Evolutionary conservation across 495 filamentous ascomycete genomes (phyloP).

Genomic region (Glarea lozoyensis): DNA sequence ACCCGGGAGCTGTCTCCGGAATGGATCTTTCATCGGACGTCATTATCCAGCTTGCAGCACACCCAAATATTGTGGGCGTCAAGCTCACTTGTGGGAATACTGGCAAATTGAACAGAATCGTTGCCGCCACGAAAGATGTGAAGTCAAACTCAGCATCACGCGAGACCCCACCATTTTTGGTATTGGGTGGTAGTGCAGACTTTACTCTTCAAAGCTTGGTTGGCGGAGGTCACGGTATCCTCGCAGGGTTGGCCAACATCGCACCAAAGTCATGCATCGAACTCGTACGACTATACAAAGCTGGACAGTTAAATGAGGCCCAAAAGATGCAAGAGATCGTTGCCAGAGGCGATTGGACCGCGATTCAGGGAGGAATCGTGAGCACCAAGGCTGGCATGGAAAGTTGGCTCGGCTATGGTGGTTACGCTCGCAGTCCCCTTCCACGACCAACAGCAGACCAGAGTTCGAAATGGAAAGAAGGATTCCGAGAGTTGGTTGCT

Average conservation of each 20-base stretch:
- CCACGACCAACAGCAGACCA: constrained; percentile 56
- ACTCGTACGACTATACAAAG: constrained; percentile 60
- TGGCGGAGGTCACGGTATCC: constrained; percentile 78
- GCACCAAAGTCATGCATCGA: constrained; percentile 68
- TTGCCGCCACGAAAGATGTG: constrained; percentile 45
- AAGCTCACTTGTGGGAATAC: constrained; percentile 95
- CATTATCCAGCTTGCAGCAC: constrained; percentile 62
- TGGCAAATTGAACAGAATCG: constrained; percentile 78
- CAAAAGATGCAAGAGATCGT: constrained; percentile 70
- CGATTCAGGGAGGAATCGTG: constrained; percentile 78
- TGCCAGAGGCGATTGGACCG: constrained; percentile 77
- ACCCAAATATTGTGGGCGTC: constrained; percentile 81
- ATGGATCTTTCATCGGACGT: constrained; percentile 77
- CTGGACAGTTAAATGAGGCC: constrained; percentile 63
- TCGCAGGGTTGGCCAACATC: constrained; percentile 78
- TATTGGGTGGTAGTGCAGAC: constrained; percentile 83
- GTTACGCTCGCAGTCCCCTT: constrained; percentile 65
- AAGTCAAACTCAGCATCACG: constrained; percentile 19
- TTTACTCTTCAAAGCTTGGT: constrained; percentile 80
- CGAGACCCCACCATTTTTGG: constrained; percentile 19
- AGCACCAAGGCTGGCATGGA: constrained; percentile 76
- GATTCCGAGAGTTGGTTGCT: constrained; percentile 65
- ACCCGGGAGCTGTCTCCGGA: constrained; percentile 71
- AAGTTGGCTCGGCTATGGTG: constrained; percentile 69
- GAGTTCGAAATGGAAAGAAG: constrained; percentile 52